phyloP scores from a whole-genome alignment of 345 rosid genomes.

The Mallotus nudiflorus region DNA sequence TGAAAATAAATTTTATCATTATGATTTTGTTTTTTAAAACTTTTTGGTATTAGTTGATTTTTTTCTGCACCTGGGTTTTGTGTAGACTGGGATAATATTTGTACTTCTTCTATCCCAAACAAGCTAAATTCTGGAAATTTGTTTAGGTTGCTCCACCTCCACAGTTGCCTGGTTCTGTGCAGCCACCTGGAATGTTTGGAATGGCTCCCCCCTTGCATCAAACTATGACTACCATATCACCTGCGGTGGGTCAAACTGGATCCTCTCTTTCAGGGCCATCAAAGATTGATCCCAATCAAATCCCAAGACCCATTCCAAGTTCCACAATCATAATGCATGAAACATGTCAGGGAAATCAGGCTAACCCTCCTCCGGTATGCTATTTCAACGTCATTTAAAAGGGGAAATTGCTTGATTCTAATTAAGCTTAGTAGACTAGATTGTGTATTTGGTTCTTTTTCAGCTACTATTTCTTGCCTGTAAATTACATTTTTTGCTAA shows the following conservation, averaged over 20 bases:
- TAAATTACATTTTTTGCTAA: neutral
- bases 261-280: slow-evolving; percentile 57
- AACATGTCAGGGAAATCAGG: slow-evolving; percentile 11
- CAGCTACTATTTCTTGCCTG: neutral
- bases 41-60: neutral
- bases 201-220: slow-evolving; percentile 66
- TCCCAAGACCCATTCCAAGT: slow-evolving; percentile 61
- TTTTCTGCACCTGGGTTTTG: neutral
- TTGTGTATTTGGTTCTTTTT: neutral
- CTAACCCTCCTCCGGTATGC: slow-evolving; percentile 21
- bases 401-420: neutral
- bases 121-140: slow-evolving; percentile 18
- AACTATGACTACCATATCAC: slow-evolving; percentile 56
- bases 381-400: neutral
- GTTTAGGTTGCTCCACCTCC: slow-evolving; percentile 45
- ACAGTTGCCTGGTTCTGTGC: slow-evolving; percentile 52
- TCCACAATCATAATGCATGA: slow-evolving; percentile 20
- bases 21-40: neutral
- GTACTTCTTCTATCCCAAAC: neutral
- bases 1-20: neutral
- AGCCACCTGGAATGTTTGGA: slow-evolving; percentile 66
- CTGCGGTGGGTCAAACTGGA: slow-evolving; percentile 70
- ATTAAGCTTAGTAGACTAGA: neutral
- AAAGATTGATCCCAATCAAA: slow-evolving; percentile 77
- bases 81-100: neutral